Evolutionary conservation across 1,284 basidiomycete species (phyloP).

Genomic region (Mycosarcoma maydis): DNA sequence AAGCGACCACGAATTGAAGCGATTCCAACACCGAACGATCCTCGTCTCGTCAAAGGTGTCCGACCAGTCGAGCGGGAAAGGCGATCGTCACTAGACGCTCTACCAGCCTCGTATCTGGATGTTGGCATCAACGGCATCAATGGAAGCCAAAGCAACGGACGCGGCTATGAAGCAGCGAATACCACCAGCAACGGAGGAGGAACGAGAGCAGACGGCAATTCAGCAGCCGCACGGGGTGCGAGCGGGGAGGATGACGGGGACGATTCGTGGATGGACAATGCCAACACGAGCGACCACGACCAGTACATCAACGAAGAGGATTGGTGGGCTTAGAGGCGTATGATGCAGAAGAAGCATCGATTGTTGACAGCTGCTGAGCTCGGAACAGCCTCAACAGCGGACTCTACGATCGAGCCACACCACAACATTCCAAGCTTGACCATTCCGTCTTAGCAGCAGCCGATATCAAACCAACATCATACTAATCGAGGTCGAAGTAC

Average conservation of each 20-base stretch:
- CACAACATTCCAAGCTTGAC: too few relatives aligned
- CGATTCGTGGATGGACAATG: conserved; percentile 36
- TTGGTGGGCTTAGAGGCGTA: conserved; percentile 25
- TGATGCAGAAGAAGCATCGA: background rate
- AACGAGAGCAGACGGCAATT: conserved; percentile 3
- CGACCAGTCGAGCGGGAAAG: conserved; percentile 1
- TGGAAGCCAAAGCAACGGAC: conserved; percentile 10
- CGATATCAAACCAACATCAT: too few relatives aligned
- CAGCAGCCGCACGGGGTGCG: conserved; percentile 1
- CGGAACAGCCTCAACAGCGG: too few relatives aligned
- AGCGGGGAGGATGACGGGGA: conserved; percentile 18
- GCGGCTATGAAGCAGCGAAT: background rate
- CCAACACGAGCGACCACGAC: conserved; percentile 28
- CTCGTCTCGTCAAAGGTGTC: conserved; percentile 15
- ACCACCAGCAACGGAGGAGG: background rate
- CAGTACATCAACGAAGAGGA: conserved; percentile 39
- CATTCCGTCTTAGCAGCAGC: too few relatives aligned
- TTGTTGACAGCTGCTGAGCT: too few relatives aligned
- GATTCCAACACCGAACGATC: conserved; percentile 15
- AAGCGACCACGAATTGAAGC: conserved; percentile 24
- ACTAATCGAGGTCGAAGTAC: too few relatives aligned
- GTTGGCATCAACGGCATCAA: conserved; percentile 10
- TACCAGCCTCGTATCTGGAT: conserved; percentile 30
- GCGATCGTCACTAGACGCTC: too few relatives aligned
- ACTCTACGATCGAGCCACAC: too few relatives aligned